Evolutionary conservation across 495 filamentous ascomycete species (phyloP).

Genomic region (Penicillium maclennaniae): DNA sequence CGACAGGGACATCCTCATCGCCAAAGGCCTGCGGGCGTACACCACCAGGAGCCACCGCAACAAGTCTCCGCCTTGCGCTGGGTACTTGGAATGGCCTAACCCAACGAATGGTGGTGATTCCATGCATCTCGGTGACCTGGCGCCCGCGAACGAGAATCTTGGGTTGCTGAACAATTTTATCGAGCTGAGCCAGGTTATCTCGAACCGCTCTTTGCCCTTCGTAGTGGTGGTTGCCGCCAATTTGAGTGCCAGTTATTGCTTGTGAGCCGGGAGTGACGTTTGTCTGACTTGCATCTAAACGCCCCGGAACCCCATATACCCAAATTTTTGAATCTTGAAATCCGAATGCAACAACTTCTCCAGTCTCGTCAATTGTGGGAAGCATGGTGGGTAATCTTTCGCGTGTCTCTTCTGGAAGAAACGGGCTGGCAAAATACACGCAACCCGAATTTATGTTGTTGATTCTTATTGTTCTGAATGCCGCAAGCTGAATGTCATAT

Average conservation of each 20-base stretch:
- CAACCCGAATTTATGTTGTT: slow-evolving; percentile 72
- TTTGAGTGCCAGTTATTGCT: slow-evolving; percentile 3
- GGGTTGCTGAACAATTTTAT: slow-evolving; percentile 31
- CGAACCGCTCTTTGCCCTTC: slow-evolving; percentile 8
- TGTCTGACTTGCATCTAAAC: slow-evolving; percentile 53
- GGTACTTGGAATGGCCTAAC: slow-evolving; percentile 22
- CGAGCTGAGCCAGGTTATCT: slow-evolving; percentile 31
- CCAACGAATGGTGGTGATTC: slow-evolving; percentile 42
- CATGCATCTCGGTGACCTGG: slow-evolving; percentile 38
- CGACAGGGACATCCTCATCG: slow-evolving; percentile 74
- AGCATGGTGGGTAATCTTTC: slow-evolving; percentile 60
- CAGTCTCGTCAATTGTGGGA: slow-evolving; percentile 62
- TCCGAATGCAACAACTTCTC: slow-evolving; percentile 72
- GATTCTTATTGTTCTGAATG: slow-evolving; percentile 71
- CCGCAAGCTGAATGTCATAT: slow-evolving; percentile 71
- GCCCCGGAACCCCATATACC: slow-evolving; percentile 76
- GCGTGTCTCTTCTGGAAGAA: slow-evolving; percentile 28
- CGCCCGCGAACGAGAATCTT: slow-evolving; percentile 38
- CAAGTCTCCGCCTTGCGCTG: slow-evolving; percentile 43
- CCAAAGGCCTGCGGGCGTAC: slow-evolving; percentile 58
- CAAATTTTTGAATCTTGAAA: slow-evolving; percentile 71
- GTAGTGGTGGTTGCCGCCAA: slow-evolving; percentile 20
- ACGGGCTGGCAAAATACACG: slow-evolving; percentile 76
- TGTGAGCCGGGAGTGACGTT: slow-evolving; percentile 9
- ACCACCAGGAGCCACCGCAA: slow-evolving; percentile 74